Evolutionary conservation across 2,329 filamentous ascomycete genomes (phyloP), one percentile per base, ranked within the genome.

Genomic region (Hypomyces rosellus): DNA sequence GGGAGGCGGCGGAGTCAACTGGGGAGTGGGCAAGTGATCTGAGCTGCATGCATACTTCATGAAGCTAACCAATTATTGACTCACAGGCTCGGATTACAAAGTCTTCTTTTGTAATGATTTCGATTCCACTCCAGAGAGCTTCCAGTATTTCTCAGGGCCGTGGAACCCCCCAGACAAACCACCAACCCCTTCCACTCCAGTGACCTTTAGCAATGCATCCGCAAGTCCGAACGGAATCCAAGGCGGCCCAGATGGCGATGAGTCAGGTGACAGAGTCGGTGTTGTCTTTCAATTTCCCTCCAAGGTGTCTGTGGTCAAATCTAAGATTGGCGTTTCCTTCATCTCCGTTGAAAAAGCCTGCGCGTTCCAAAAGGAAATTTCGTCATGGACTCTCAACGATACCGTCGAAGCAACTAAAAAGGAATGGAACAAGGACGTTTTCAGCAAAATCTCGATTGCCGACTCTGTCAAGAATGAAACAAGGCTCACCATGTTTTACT

Each of bases 401-500:
- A 69, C 69, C 2, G 62, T 70, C 1, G 59, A 65, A 36, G 61
- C 65, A 6, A 69, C 73, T n/a, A 65, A 70, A 20, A 59, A 67
- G 2, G 61, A 69, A 39, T 76, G 74, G 74, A 75, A 75, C 20
- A 44, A 51, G 9, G 45, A 75, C 22, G 70, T 76, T 0, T 66
- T 76, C 41, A 70, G 66, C 43, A 74, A 70, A 42, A 67, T 75
- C 14, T 62, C 67, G 4, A 65, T 73, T 13, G 61, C 65, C 0
- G 63, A 65, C 37, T 25, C 45, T n/a, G 15, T 18, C 6, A 34
- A 37, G n/a, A 75, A 82, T 57, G 48, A 63, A n/a, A 70, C 71
- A 0, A 75, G 76, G 20, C 63, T 81, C 1, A 64, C 68, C 12
- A 65, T 82, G 44, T 64, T 84, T 5, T 85, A 84, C 61, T 76